Evolutionary conservation across 805 yeast genomes (phyloP), one percentile per base, ranked within the genome.

Genomic region (Ogataea paraovalis): DNA sequence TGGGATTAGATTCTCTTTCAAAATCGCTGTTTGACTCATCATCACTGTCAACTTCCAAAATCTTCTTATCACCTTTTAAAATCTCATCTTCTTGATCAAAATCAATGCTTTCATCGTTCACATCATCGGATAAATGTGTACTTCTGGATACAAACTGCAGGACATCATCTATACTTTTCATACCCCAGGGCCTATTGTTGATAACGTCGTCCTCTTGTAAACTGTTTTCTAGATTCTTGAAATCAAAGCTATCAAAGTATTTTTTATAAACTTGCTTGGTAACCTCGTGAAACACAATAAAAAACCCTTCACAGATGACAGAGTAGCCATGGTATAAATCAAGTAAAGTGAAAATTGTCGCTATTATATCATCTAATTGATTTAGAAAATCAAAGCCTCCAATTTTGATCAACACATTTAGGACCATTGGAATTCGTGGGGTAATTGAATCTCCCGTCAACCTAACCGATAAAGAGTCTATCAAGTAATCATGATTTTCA

Each of bases 311-410:
- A 45, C 87, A 82, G 16, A 94, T 68, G 14, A 73, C 70, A 2
- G 82, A 69, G 62, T 92, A 92, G 0, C 92, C 95, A 66, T 91
- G 96, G 59, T 85, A 92, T 45, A 82, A 72, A 66, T 92, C 98
- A 43, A 92, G 71, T 32, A 91, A 68, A 18, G 83, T 79, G 62
- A 92, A 89, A 52, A 89, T 75, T 3, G 90, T 80, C 10, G 50
- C 45, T 18, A 92, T 69, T 1, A 92, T 73, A 62, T 92, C 98
- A 43, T 73, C 78, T 44, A 92, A 72, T 49, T 81, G 87, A 28
- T 75, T 72, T 13, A 89, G 68, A 21, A 89, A 69, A 27, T 76
- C 70, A 9, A 76, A 69, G 0, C 97, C 97, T 0, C 91, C 83
- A 22, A 90, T 71, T 53, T 75, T 79, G 25, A 88, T 73, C 41